Evolutionary conservation across 2,329 filamentous ascomycete genomes (phyloP), one percentile per base, ranked within the genome.

Genomic region (Hypocreales sp.): DNA sequence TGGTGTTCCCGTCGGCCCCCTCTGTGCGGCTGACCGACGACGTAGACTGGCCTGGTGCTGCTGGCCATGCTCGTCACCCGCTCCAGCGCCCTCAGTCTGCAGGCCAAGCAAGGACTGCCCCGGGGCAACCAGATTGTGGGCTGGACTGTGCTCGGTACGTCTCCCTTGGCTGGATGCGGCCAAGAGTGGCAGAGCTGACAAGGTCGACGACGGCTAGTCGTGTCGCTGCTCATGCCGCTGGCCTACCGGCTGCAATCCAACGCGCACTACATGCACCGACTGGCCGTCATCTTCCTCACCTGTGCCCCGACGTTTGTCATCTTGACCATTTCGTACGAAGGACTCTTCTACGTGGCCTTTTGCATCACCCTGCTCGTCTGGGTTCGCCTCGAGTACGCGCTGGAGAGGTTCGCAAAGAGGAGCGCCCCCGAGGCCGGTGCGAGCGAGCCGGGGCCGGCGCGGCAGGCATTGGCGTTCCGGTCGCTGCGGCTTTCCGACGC

Each of bases 281-380:
- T 98, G 4, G 67, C 86, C 38, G 71, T 92, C 40, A 74, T 94
- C 29, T 98, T 95, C 57, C 63, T 98, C 26, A 80, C 86, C 5
- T 95, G 92, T 47, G 79, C 87, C 0, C 90, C 90, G 0, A 79
- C 79, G 2, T 98, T 95, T 53, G 79, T 98, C 46, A 87, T 98
- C 43, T 70, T 98, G 27, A 92, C 86, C 7, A 94, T 95, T 40
- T 94, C 87, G 1, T 98, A 92, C 55, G 90, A 98, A 52, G 87
- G 87, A 0, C 64, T 98, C 3, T 98, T 98, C 51, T 98, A 95
- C 53, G 72, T 94, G 33, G 73, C 78, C 8, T 98, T 94, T 53
- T 84, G 76, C 44, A 60, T 79, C 29, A 80, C 77, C 14, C 58
- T 98, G 5, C 64, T 93, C 27, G 74, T 76, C 30, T 98, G 90